phyloP scores from a whole-genome alignment of 1,284 basidiomycete species.

The Vanrija sp. region DNA sequence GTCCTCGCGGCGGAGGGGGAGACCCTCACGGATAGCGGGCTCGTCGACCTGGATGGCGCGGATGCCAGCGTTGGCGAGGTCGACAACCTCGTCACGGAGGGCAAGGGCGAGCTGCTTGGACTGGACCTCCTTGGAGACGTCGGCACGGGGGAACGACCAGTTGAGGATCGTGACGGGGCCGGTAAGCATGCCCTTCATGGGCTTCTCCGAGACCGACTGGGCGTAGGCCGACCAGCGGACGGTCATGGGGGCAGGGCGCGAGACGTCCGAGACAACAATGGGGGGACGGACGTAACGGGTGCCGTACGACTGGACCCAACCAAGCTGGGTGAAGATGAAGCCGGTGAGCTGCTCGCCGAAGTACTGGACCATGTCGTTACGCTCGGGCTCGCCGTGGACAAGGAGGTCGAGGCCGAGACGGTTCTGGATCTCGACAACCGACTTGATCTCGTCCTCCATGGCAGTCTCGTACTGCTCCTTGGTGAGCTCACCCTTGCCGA shows the following conservation, averaged over 20 bases:
- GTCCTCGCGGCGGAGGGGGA: slow-evolving; percentile 88
- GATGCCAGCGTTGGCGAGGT: slow-evolving; percentile 97
- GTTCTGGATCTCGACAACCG: slow-evolving; percentile 95
- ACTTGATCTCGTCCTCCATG: slow-evolving; percentile 97
- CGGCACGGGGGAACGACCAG: slow-evolving; percentile 99
- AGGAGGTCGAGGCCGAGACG: slow-evolving; percentile 91
- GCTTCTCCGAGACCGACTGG: slow-evolving; percentile 86
- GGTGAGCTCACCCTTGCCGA: slow-evolving; percentile 88
- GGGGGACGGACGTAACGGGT: slow-evolving; percentile 95
- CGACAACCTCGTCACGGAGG: slow-evolving; percentile 95
- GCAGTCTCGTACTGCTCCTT: slow-evolving; percentile 90
- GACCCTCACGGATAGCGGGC: slow-evolving; percentile 96
- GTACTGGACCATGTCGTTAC: slow-evolving; percentile 99
- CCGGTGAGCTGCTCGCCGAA: slow-evolving; percentile 96
- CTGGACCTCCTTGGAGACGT: slow-evolving; percentile 93
- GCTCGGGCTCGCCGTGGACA: slow-evolving; percentile 98
- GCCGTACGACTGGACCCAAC: slow-evolving; percentile 93
- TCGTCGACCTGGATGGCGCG: slow-evolving; percentile 99
- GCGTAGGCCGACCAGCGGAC: slow-evolving; percentile 97
- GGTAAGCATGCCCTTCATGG: slow-evolving; percentile 99
- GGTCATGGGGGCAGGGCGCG: slow-evolving; percentile 88
- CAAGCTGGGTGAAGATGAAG: slow-evolving; percentile 83
- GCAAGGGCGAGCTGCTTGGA: slow-evolving; percentile 98
- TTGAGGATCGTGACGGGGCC: slow-evolving; percentile 97
- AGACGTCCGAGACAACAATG: slow-evolving; percentile 97